A percentile compares a stretch with the other conserved stretches of the same genome.
phyloP scores from a whole-genome alignment of 2,329 filamentous ascomycete genomes.

The Hymenoscyphus infarciens region DNA sequence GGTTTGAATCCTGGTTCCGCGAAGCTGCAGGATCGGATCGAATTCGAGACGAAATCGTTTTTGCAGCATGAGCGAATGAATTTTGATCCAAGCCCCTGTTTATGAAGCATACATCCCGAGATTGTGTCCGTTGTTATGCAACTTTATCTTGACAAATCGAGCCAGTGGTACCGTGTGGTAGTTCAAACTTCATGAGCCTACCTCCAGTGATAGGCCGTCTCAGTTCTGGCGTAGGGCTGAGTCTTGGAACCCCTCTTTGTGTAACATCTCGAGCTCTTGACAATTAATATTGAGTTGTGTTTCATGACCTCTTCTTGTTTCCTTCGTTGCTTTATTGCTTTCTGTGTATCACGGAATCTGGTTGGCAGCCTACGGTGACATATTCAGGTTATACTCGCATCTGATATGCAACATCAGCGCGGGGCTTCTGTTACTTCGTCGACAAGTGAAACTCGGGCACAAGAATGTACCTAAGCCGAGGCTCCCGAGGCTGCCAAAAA shows the following conservation, averaged over 20 bases:
- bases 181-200: no score
- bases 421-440: neutral
- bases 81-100: no score
- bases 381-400: neutral
- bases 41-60: neutral
- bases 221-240: constrained; percentile 1
- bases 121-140: neutral
- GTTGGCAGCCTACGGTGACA: no score
- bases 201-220: neutral
- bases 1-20: neutral
- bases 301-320: neutral
- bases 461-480: neutral
- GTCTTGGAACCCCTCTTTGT: neutral
- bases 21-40: neutral
- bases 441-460: neutral
- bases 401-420: neutral
- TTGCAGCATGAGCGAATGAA: neutral
- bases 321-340: neutral
- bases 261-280: neutral
- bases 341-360: no score
- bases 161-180: neutral
- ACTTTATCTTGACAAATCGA: neutral
- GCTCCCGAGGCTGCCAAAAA: neutral
- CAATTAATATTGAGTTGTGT: neutral
- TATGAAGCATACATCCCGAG: neutral